Percentiles rank a stretch among this genome's conserved stretches.
These are phyloP conservation scores for Suillus tomentosus DNA, from an alignment of 768 basidiomycete genomes.

Conservation along the genomic window DNA sequence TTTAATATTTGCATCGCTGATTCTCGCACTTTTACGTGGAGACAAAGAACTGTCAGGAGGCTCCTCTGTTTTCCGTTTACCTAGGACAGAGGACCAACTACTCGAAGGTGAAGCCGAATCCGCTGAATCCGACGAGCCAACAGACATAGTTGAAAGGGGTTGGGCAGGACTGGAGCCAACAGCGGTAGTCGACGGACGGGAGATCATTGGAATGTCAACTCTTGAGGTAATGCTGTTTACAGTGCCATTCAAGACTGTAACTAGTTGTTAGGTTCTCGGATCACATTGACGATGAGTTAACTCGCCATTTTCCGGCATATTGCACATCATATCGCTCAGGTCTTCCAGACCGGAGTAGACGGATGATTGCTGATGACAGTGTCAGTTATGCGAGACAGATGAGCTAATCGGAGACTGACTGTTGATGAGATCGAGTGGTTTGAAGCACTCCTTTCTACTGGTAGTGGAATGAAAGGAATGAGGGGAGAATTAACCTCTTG, in stretches of 20 bases:
- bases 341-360: constrained; percentile 19
- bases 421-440: constrained; percentile 12
- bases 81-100: constrained; percentile 12
- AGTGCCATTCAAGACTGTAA: neutral
- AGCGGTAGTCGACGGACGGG: neutral
- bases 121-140: constrained; percentile 9
- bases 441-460: constrained; percentile 9
- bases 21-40: constrained; percentile 9
- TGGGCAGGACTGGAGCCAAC: too few relatives aligned
- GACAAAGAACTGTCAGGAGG: neutral
- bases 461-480: neutral
- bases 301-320: constrained; percentile 13
- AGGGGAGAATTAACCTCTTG: neutral
- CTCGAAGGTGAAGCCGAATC: constrained; percentile 16
- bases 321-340: constrained; percentile 13
- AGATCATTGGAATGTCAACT: neutral
- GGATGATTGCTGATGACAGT: constrained; percentile 13
- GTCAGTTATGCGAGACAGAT: neutral
- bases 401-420: constrained; percentile 2
- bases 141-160: neutral
- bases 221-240: neutral
- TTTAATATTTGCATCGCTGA: neutral
- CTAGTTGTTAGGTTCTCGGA: neutral
- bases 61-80: constrained; percentile 15
- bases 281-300: neutral